Percentiles rank a stretch among this genome's conserved stretches.
These are phyloP conservation scores for Zea luxurians DNA, from an alignment of 176 grass and related monocot genomes.

Conservation along the genomic window DNA sequence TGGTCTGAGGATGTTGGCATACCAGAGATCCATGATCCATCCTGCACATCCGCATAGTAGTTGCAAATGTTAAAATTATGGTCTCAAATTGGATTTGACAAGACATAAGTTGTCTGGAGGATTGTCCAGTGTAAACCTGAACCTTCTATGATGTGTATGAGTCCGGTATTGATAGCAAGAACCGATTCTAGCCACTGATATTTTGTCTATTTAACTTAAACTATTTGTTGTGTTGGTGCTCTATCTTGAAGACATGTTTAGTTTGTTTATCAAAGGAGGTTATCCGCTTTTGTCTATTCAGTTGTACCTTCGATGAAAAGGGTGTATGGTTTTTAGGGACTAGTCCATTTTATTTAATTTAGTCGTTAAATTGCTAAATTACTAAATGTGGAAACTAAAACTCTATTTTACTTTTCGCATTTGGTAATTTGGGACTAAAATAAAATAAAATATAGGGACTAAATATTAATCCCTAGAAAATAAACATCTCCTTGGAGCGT, in stretches of 20 bases:
- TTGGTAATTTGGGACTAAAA: no score
- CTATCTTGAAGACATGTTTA: not conserved
- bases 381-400: no score
- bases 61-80: constrained; percentile 28
- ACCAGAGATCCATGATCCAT: constrained; percentile 11
- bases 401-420: no score
- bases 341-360: no score
- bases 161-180: constrained; percentile 21
- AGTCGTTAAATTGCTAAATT: no score
- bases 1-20: constrained; percentile 47
- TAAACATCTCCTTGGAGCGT: no score
- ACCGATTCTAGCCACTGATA: not conserved
- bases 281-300: not conserved
- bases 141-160: not conserved
- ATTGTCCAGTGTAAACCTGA: constrained; percentile 21
- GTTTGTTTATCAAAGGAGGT: not conserved
- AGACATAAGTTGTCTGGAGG: constrained; percentile 32
- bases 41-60: constrained; percentile 34
- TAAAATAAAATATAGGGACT: no score
- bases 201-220: constrained; percentile 23
- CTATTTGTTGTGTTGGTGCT: not conserved
- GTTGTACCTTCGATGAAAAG: not conserved
- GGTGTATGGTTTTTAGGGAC: no score
- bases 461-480: no score
- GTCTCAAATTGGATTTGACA: constrained; percentile 37